Conservation (phyloP, 2,329 filamentous ascomycete species). For the Colletotrichum sp. region DNA sequence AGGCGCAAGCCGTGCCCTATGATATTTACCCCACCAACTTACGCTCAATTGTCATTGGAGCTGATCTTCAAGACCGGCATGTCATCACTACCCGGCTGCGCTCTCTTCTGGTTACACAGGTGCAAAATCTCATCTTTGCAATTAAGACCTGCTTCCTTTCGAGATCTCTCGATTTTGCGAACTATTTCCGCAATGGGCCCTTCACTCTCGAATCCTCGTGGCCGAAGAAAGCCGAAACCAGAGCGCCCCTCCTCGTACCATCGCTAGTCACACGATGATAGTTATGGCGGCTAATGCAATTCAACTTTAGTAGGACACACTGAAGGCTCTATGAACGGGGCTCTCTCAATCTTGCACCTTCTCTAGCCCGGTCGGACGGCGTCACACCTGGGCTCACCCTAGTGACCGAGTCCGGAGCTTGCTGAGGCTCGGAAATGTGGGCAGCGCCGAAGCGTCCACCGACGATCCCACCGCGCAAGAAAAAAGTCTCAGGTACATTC, state of each 20-base stretch:
- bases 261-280: not conserved
- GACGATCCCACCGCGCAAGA: not conserved
- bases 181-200: not conserved
- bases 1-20: not conserved
- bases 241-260: not conserved
- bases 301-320: not conserved
- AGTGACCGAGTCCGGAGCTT: conserved; percentile 11
- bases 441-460: not conserved
- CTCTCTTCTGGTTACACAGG: not conserved
- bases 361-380: not conserved
- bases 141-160: not conserved
- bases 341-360: not conserved
- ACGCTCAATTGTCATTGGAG: not conserved
- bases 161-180: not conserved
- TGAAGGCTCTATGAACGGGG: not conserved
- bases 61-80: not conserved
- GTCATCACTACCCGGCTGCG: not conserved
- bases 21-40: not conserved
- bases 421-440: conserved; percentile 9
- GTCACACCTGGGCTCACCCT: not conserved
- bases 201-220: not conserved
- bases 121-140: not conserved
- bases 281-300: not conserved
- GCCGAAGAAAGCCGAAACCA: not conserved
- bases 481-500: not conserved